Evolutionary conservation across 2,329 filamentous ascomycete species (phyloP).

Genomic region (Ceratocystis colombiana): DNA sequence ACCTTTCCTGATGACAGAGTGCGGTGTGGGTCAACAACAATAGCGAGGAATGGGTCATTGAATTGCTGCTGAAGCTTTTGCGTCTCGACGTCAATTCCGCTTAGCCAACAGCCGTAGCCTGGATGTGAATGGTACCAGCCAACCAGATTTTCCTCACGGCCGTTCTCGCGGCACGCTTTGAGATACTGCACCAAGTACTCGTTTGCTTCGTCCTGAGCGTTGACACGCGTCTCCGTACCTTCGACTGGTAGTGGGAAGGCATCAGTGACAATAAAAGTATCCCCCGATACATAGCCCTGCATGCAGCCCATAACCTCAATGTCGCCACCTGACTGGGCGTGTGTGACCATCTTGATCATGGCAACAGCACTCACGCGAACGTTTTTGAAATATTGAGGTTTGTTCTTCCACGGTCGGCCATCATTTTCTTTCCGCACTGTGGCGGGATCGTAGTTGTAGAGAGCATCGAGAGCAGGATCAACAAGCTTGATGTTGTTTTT

Average conservation of each 20-base stretch:
- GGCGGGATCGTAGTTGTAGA: slow-evolving; percentile 68
- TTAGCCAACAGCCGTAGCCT: slow-evolving; percentile 96
- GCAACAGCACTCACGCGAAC: slow-evolving; percentile 90
- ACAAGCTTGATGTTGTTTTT: slow-evolving; percentile 77
- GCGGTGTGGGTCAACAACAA: slow-evolving; percentile 92
- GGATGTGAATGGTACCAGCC: slow-evolving; percentile 99
- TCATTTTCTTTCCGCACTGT: slow-evolving; percentile 48
- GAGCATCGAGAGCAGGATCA: slow-evolving; percentile 77
- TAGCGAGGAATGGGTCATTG: slow-evolving; percentile 84
- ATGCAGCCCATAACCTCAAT: slow-evolving; percentile 97
- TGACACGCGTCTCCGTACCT: slow-evolving; percentile 95
- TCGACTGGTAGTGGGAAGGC: slow-evolving; percentile 90
- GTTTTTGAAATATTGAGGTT: slow-evolving; percentile 82
- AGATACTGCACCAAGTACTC: slow-evolving; percentile 93
- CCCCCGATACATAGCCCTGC: slow-evolving; percentile 82
- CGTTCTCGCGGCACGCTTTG: slow-evolving; percentile 63
- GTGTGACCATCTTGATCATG: slow-evolving; percentile 98
- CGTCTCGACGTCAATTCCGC: slow-evolving; percentile 87
- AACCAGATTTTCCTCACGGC: slow-evolving; percentile 76
- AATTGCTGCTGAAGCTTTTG: slow-evolving; percentile 76
- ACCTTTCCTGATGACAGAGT: slow-evolving; percentile 92
- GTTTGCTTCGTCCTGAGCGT: slow-evolving; percentile 89
- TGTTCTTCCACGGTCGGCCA: slow-evolving; percentile 62
- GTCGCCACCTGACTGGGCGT: slow-evolving; percentile 84
- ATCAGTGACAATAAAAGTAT: slow-evolving; percentile 85